Conservation (phyloP, 768 basidiomycete genomes). For the Phaeotremella fagi region DNA sequence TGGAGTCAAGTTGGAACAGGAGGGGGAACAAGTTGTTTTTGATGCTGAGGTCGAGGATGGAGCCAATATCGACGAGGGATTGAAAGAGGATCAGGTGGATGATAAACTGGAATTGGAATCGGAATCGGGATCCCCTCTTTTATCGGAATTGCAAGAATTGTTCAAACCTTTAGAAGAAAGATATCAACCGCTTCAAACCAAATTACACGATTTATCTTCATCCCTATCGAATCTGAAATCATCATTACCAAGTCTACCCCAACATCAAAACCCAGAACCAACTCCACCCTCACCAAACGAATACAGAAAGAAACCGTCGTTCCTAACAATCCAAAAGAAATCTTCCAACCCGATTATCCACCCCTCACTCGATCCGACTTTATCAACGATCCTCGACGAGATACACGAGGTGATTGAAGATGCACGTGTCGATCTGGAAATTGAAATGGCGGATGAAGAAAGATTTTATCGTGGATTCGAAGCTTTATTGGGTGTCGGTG, state of each 20-base stretch:
- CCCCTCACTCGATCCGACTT: slow-evolving; percentile 19
- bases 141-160: slow-evolving; percentile 15
- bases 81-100: neutral
- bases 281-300: slow-evolving; percentile 2
- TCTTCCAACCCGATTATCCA: neutral
- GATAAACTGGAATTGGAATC: neutral
- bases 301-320: slow-evolving; percentile 6
- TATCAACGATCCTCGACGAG: slow-evolving; percentile 35
- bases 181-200: slow-evolving; percentile 29
- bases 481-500: slow-evolving; percentile 39
- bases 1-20: slow-evolving; percentile 5
- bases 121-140: slow-evolving; percentile 11
- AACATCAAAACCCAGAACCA: slow-evolving; percentile 10
- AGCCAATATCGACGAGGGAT: neutral
- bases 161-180: slow-evolving; percentile 23
- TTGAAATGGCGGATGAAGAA: slow-evolving; percentile 46
- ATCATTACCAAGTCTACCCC: slow-evolving; percentile 15
- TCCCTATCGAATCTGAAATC: slow-evolving; percentile 25
- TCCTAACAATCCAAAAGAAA: slow-evolving; percentile 10
- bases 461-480: slow-evolving; percentile 42
- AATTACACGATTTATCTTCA: slow-evolving; percentile 36
- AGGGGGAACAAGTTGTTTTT: slow-evolving; percentile 17
- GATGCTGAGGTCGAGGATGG: slow-evolving; percentile 18
- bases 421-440: slow-evolving; percentile 47
- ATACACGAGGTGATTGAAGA: slow-evolving; percentile 48